Conservation (phyloP, 1,284 basidiomycete species). For the Heliocybe sulcata region DNA sequence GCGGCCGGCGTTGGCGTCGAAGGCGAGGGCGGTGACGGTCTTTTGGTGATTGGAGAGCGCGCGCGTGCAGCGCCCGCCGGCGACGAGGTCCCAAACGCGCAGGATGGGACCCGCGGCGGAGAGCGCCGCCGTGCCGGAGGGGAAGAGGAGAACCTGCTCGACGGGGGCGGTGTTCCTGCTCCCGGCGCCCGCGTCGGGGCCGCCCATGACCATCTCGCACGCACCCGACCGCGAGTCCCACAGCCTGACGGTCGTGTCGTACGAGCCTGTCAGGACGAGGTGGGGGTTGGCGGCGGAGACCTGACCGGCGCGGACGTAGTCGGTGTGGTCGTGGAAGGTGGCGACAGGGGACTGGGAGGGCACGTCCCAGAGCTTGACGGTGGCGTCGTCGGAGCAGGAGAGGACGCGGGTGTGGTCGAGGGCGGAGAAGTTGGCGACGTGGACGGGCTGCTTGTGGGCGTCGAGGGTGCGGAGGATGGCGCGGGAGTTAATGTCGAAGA, state of each 20-base stretch:
- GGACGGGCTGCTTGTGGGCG: conserved; percentile 92
- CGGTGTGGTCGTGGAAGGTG: conserved; percentile 82
- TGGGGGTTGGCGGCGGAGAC: conserved; percentile 81
- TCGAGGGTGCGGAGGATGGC: conserved; percentile 92
- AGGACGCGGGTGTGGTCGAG: conserved; percentile 79
- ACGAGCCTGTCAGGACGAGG: conserved; percentile 88
- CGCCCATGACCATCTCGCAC: conserved; percentile 80
- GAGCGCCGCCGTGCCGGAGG: conserved; percentile 81
- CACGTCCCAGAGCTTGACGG: conserved; percentile 92
- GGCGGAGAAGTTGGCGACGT: conserved; percentile 89
- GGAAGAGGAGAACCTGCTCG: conserved; percentile 93
- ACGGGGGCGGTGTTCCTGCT: conserved; percentile 57
- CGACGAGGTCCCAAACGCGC: conserved; percentile 93
- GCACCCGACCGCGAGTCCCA: conserved; percentile 83
- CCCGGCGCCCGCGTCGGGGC: conserved; percentile 29
- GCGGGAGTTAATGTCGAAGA: conserved; percentile 93
- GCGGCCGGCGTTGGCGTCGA: conserved; percentile 70
- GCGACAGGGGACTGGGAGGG: conserved; percentile 80
- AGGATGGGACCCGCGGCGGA: conserved; percentile 91
- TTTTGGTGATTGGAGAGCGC: conserved; percentile 98
- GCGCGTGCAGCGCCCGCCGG: conserved; percentile 82
- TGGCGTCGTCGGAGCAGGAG: conserved; percentile 95
- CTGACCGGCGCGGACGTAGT: conserved; percentile 93
- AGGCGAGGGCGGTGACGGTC: conserved; percentile 86
- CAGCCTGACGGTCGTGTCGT: conserved; percentile 87